Evolutionary conservation across 257 asterid genomes (phyloP).

Genomic region (Linaria vulgaris): DNA sequence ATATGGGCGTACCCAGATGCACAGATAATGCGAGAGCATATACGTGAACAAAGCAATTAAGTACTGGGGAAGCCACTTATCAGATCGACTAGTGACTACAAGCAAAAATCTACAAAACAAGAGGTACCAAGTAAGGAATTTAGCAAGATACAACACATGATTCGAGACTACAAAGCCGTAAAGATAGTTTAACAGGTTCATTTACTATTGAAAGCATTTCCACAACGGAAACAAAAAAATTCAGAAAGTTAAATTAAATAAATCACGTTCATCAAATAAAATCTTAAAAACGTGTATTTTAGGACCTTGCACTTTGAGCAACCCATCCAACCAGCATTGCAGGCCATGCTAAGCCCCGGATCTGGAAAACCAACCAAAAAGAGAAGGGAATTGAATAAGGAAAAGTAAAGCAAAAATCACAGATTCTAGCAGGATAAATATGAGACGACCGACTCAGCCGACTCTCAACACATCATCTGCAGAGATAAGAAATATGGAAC

Average conservation of each 20-base stretch:
- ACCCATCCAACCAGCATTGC: slow-evolving; percentile 95
- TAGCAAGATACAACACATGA: slow-evolving; percentile 1
- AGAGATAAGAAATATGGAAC: slow-evolving; percentile 3
- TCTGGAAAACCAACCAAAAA: slow-evolving; percentile 44
- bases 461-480: slow-evolving; percentile 1
- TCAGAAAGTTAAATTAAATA: slow-evolving; percentile 3
- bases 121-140: slow-evolving; percentile 1
- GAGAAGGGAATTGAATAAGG: background rate
- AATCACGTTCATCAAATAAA: slow-evolving; percentile 21
- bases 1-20: slow-evolving; percentile 9
- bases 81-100: slow-evolving; percentile 4
- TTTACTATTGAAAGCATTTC: background rate
- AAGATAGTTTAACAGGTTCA: slow-evolving; percentile 4
- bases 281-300: slow-evolving; percentile 9
- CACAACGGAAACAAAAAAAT: slow-evolving; percentile 5
- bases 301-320: slow-evolving; percentile 97
- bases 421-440: background rate
- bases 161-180: too few species aligned
- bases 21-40: background rate
- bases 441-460: background rate
- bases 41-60: slow-evolving; percentile 14
- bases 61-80: slow-evolving; percentile 10
- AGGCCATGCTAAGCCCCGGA: slow-evolving; percentile 98
- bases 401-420: background rate
- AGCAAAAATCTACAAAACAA: slow-evolving; percentile 3